Percentiles rank a stretch among this genome's conserved stretches.
Conservation (phyloP, 441 rosid genomes). For the Brassica hybrid region DNA sequence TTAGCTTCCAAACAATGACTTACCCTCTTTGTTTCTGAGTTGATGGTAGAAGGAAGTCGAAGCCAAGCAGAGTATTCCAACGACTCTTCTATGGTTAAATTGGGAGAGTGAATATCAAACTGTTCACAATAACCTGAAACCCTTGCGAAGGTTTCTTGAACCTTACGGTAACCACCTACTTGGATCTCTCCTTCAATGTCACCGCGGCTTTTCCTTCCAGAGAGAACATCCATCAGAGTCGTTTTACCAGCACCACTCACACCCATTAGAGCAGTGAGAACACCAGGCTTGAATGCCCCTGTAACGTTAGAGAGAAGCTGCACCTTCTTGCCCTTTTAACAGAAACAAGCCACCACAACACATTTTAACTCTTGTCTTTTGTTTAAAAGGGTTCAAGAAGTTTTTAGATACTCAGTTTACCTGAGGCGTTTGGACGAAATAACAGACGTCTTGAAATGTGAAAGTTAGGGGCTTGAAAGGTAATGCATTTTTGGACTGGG, state of each 20-base stretch:
- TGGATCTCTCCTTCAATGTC: constrained; percentile 53
- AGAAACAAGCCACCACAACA: neutral
- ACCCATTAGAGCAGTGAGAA: constrained; percentile 96
- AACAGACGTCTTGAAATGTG: constrained; percentile 62
- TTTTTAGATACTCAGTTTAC: constrained; percentile 14
- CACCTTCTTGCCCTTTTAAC: constrained; percentile 47
- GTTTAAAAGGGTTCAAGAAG: neutral
- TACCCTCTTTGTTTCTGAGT: constrained; percentile 42
- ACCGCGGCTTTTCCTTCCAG: constrained; percentile 73
- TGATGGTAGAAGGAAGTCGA: constrained; percentile 55
- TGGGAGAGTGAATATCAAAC: constrained; percentile 71
- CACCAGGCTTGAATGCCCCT: constrained; percentile 88
- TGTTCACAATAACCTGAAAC: constrained; percentile 75
- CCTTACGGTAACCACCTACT: constrained; percentile 66
- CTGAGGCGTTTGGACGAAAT: constrained; percentile 57
- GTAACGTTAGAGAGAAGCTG: constrained; percentile 62
- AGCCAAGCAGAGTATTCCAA: constrained; percentile 66
- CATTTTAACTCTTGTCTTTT: neutral
- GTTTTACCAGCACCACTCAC: constrained; percentile 93
- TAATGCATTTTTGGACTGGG: constrained; percentile 43
- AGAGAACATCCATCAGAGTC: constrained; percentile 72
- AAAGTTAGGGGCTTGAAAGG: constrained; percentile 68
- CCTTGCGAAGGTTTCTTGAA: constrained; percentile 67
- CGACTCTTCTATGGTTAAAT: constrained; percentile 62
- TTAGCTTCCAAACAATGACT: constrained; percentile 25